Conservation (phyloP, 2,329 filamentous ascomycete species). For the Ophiostoma novo-ulmi region DNA sequence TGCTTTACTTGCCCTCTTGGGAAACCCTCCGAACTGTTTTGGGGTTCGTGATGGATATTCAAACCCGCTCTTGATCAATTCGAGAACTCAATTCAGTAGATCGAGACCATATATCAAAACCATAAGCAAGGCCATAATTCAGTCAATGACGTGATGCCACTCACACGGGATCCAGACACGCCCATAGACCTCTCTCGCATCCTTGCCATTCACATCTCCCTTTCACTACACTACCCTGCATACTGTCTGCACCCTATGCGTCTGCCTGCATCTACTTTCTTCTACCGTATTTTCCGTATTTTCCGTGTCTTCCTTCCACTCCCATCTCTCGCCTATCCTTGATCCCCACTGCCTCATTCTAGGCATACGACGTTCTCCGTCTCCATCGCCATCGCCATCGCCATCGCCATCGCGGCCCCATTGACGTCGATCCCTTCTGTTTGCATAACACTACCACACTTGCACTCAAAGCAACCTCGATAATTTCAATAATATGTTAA, state of each 20-base stretch:
- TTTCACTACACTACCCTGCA: neutral
- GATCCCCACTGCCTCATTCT: neutral
- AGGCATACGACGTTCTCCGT: neutral
- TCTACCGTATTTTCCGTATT: neutral
- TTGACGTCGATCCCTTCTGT: neutral
- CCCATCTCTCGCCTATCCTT: neutral
- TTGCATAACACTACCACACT: neutral
- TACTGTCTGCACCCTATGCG: neutral
- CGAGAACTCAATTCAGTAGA: too few species aligned
- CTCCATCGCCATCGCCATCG: slow-evolving; percentile 3
- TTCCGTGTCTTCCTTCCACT: neutral
- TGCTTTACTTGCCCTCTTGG: neutral
- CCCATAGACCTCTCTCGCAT: neutral
- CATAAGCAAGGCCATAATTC: neutral
- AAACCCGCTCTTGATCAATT: neutral
- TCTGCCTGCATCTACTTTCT: neutral
- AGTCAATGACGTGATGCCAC: neutral
- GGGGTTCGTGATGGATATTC: neutral
- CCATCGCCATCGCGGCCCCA: neutral
- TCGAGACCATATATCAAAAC: neutral
- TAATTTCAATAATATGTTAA: neutral
- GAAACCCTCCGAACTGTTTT: slow-evolving; percentile 6
- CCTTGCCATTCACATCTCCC: neutral
- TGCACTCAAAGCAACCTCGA: neutral
- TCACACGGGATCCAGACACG: neutral